Conservation (phyloP, 805 yeast genomes). For the Schwanniomyces sp. region DNA sequence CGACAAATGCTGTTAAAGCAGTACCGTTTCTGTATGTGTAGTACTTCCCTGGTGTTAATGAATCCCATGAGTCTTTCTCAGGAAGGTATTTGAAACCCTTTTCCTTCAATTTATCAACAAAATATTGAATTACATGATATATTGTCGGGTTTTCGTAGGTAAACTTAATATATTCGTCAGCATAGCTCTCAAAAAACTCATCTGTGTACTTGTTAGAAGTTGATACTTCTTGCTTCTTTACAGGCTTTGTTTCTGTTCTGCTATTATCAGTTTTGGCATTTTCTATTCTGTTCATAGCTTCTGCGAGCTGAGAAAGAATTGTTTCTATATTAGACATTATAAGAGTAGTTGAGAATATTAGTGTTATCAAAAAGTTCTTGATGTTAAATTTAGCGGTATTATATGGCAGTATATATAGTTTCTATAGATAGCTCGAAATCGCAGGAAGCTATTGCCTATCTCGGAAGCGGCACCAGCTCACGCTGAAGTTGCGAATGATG, state of each 20-base stretch:
- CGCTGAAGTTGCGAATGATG: neutral
- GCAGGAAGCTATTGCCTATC: neutral
- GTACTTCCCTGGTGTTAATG: conserved; percentile 53
- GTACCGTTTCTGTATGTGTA: conserved; percentile 40
- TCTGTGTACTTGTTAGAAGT: conserved; percentile 11
- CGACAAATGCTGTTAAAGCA: conserved; percentile 34
- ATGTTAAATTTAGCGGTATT: neutral
- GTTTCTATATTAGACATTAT: conserved; percentile 4
- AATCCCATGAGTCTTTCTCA: conserved; percentile 60
- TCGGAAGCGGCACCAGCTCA: conserved; percentile 1
- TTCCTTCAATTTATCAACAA: conserved; percentile 47
- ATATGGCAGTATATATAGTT: neutral
- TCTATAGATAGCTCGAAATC: neutral
- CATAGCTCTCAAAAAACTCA: conserved; percentile 21
- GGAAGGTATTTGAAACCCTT: conserved; percentile 66
- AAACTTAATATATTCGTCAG: conserved; percentile 64
- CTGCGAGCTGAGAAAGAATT: conserved; percentile 3
- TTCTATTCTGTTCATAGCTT: neutral
- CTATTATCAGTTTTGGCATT: no score
- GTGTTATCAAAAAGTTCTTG: neutral
- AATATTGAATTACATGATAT: conserved; percentile 63
- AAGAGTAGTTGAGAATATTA: neutral
- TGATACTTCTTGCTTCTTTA: neutral
- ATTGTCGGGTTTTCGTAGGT: conserved; percentile 73
- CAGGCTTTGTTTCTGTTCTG: neutral